Evolutionary conservation across 768 basidiomycete genomes (phyloP), one percentile per base, ranked within the genome.

Genomic region (Gautieria morchelliformis): DNA sequence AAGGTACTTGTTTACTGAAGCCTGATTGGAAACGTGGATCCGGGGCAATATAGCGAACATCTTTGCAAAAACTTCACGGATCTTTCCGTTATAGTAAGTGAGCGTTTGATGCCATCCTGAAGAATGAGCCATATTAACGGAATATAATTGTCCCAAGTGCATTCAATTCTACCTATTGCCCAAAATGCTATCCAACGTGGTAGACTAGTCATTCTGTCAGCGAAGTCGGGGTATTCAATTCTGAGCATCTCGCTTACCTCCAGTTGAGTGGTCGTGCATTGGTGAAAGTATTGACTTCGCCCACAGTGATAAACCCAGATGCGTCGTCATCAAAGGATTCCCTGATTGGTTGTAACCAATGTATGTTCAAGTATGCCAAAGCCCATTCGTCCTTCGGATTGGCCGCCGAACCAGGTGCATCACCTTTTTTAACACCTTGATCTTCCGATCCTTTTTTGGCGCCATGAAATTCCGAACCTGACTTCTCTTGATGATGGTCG

Each of bases 261-360:
- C 70, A 72, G 5, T 33, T 15, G 11, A 5, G 12, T 1, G 68
- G 71, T 7, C 63, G 58, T 22, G 61, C 53, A 1, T 54, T 47
- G 4, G 68, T 69, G 46, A 72, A 70, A 1, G 52, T 50, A 52
- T 72, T 72, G n/a, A 71, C 65, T 52, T 72, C 69, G 1, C 56
- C 35, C 20, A 70, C 63, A 3, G 67, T 67, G 47, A 68, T 65
- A 48, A 66, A 71, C 4, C 71, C 70, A 0, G 68, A 70, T 2
- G 67, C 64, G 50, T 72, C 68, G 32, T 69, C 66, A 53, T 72
- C 71, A 47, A 72, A 63, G 7, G 68, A 67, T 46, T 71, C 71
- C 42, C 63, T 42, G n/a, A 69, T 66, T 1, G 62, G 58, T 50
- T 65, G 64, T 7, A 68, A 35, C n/a, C 62, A 2, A 11, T 59